Conservation (phyloP, 1,284 basidiomycete species). For the Rhodotorula mucilaginosa region DNA sequence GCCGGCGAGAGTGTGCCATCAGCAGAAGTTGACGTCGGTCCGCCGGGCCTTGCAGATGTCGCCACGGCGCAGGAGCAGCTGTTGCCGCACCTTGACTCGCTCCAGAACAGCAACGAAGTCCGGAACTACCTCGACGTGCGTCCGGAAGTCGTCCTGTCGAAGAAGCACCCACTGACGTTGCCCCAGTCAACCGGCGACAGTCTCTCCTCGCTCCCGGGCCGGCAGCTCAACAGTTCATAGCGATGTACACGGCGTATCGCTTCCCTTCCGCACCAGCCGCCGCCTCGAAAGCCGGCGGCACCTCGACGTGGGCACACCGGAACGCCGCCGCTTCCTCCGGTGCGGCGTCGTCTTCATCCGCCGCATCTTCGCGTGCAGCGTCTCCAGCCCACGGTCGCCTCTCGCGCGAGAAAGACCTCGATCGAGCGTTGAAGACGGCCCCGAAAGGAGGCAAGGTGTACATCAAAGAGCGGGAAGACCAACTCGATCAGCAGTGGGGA, state of each 20-base stretch:
- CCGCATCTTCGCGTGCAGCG: background rate
- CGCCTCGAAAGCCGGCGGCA: slow-evolving; percentile 2
- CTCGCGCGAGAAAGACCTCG: background rate
- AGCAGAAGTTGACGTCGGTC: background rate
- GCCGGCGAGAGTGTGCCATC: background rate
- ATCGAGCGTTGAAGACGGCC: slow-evolving; percentile 3
- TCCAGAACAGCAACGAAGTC: background rate
- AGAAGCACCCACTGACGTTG: background rate
- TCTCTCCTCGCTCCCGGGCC: slow-evolving; percentile 49
- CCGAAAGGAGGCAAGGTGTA: slow-evolving; percentile 10
- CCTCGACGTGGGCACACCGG: slow-evolving; percentile 6
- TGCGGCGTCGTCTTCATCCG: background rate
- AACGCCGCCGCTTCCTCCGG: background rate
- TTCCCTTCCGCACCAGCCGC: slow-evolving; percentile 22
- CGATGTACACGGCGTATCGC: slow-evolving; percentile 43
- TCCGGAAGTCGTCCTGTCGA: background rate
- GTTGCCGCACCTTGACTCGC: slow-evolving; percentile 18
- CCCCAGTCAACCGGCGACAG: slow-evolving; percentile 24
- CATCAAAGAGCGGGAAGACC: slow-evolving; percentile 12
- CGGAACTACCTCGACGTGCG: slow-evolving; percentile 21
- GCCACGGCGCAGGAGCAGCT: slow-evolving; percentile 14
- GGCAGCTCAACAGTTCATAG: slow-evolving; percentile 45
- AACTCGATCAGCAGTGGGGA: slow-evolving; percentile 3
- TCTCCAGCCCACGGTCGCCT: slow-evolving; percentile 1
- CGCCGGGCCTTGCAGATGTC: background rate